Conservation (phyloP, 1,284 basidiomycete species). For the Vanrija pseudolonga region DNA sequence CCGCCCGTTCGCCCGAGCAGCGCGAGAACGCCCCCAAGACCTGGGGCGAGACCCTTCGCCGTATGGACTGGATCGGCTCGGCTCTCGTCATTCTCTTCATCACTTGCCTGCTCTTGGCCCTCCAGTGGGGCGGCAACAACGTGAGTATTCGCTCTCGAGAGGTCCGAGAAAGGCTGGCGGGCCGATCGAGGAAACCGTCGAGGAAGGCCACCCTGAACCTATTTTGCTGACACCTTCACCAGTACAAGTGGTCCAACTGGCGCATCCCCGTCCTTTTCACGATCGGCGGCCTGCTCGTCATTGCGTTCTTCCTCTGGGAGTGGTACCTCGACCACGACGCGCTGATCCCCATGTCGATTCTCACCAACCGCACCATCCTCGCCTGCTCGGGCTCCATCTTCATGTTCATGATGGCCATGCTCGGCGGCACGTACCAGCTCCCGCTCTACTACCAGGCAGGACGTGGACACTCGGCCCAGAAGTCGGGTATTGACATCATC, state of each 20-base stretch:
- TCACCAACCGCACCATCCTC: conserved; percentile 44
- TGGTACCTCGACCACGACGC: conserved; percentile 43
- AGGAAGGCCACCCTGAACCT: neutral
- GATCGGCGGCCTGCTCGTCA: conserved; percentile 42
- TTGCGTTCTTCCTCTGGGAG: conserved; percentile 48
- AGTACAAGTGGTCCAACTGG: conserved; percentile 35
- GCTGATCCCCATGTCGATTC: conserved; percentile 34
- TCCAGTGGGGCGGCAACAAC: conserved; percentile 52
- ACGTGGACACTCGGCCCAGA: conserved; percentile 42
- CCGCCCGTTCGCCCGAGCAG: conserved; percentile 54
- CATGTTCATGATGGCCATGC: conserved; percentile 50
- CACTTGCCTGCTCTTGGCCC: conserved; percentile 50
- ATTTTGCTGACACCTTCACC: neutral
- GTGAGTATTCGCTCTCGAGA: conserved; percentile 25
- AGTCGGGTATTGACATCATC: conserved; percentile 53
- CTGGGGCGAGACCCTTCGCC: conserved; percentile 25
- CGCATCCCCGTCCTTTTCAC: conserved; percentile 46
- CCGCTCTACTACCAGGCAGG: conserved; percentile 53
- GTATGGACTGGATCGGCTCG: conserved; percentile 51
- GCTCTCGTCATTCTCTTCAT: conserved; percentile 47
- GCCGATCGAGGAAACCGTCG: neutral
- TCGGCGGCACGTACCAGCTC: conserved; percentile 47
- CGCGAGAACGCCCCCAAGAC: conserved; percentile 42
- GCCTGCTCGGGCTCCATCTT: conserved; percentile 44
- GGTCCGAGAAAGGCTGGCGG: neutral